Base-by-base conservation (phyloP, 345 rosid genomes). In the Microthlaspi erraticum region DNA sequence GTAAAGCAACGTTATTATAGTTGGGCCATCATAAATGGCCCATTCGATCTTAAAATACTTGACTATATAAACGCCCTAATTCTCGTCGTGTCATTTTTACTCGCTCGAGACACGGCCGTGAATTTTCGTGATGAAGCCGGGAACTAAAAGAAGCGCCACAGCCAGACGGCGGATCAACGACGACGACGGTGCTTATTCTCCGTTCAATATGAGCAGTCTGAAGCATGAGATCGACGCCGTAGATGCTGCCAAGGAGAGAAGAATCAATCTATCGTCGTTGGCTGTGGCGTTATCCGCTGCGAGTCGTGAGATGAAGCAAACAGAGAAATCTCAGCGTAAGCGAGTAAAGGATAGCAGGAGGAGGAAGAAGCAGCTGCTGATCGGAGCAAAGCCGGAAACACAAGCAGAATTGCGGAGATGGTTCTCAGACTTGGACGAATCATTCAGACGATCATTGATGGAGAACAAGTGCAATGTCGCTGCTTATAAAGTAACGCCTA, bases 141-240 rank as follows among this genome's bases (percentile, higher is more conserved):
- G 23, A 48, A 59, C 33, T 4, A 71, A 61, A 55, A 42, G 44
- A 51, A 68, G 1, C 60, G 48, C 60, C 50, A 4, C 37, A 1
- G 18, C 2, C 3, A n/a, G 8, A 39, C 36, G 74, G 72, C 44
- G 36, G 64, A 32, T 4, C 16, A 31, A 42, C 5, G 33, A 54
- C 3, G 61, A 11, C 4, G 45, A 16, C 2, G 58, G 20, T 31
- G 42, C 4, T 17, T 6, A 13, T 5, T 31, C 44, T 2, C 7
- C 56, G 70, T 71, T 71, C 56, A 62, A 63, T 8, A 19, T 62
- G 3, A 20, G 29, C 5, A 31, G 69, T 12, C 38, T 62, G 8
- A 53, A 71, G 39, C 46, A 53, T 10, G 76, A 37, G 39, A 71
- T 71, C 56, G 63, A 62, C 7, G n/a, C 46, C 31, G 3, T 62